Base-by-base conservation (phyloP, 306 rosid genomes). In the Aeschynomene evenia region DNA sequence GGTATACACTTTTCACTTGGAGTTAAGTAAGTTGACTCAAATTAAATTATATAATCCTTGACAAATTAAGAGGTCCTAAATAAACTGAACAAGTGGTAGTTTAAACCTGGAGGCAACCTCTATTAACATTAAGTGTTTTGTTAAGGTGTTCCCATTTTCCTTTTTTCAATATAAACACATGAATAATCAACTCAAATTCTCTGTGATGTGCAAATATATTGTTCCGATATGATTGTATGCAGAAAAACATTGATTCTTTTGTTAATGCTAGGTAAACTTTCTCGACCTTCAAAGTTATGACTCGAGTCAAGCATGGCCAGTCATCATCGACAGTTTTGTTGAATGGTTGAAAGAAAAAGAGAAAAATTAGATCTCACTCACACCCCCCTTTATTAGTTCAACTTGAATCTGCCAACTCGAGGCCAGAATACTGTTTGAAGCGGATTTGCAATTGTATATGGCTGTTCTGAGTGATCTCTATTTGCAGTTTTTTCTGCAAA, bases 281-380 rank as follows among this genome's bases (percentile, higher is more conserved):
- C 63, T 67, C 1, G 86, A 84, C 26, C 89, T 89, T 24, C 9
- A 58, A 56, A 72, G 78, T 14, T 84, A 86, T 63, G 92, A 89
- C 67, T 55, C 90, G 22, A 67, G 70, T 64, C 84, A 74, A 72
- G 86, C 88, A n/a, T 89, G 96, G 92, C 90, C 92, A 23, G 86
- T 83, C 79, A 74, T 86, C 77, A 57, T 86, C 31, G 96, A 89
- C 77, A 73, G 26, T 66, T 86, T 84, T 74, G 96, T 86, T 68
- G 96, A 89, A 45, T 89, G 96, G 92, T 55, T 86, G 76, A 83
- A 71, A 72, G 90, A 79, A 49, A 79, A 48, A 37, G 53, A 67
- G 40, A 55, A 68, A 79, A 61, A 5, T 34, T 66, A 71, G 66
- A 45, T 68, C 42, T 63, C 66, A 19, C 56, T n/a, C n/a, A n/a